Percentiles rank a stretch among this genome's conserved stretches.
These are phyloP conservation scores for Fistulifera pelliculosa DNA, from an alignment of 108 stramenopile genomes.

Conservation along the genomic window DNA sequence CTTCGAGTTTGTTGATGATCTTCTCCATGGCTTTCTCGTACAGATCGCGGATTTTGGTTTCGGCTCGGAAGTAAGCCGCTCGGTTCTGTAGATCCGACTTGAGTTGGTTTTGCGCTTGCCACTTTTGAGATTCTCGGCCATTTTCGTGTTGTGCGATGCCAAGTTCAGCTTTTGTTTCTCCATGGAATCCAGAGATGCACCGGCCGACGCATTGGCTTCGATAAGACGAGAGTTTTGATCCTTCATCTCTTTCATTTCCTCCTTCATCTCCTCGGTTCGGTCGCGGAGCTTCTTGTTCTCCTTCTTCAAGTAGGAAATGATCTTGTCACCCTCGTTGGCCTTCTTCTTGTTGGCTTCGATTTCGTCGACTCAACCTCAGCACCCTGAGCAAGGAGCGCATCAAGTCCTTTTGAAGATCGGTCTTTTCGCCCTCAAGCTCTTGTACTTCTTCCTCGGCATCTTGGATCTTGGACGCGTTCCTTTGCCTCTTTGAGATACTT, in stretches of 20 bases:
- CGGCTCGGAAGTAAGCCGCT: conserved; percentile 41
- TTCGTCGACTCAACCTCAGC: conserved; percentile 18
- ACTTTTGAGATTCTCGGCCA: conserved; percentile 36
- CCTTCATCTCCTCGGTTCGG: conserved; percentile 35
- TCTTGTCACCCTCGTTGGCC: conserved; percentile 37
- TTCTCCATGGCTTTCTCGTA: conserved; percentile 45
- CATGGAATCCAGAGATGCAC: conserved; percentile 46
- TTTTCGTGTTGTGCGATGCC: conserved; percentile 19
- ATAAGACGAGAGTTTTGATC: conserved; percentile 45
- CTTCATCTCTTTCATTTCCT: conserved; percentile 43
- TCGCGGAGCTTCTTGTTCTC: conserved; percentile 48
- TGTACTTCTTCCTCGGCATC: conserved; percentile 31
- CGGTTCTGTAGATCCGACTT: conserved; percentile 45
- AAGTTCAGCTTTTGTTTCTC: conserved; percentile 37
- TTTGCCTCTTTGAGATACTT: conserved; percentile 23
- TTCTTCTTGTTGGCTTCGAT: conserved; percentile 34
- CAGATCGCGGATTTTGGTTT: conserved; percentile 38
- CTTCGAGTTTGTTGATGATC: conserved; percentile 44
- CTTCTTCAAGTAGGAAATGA: conserved; percentile 49
- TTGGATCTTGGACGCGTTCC: conserved; percentile 17
- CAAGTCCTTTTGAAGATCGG: conserved; percentile 6
- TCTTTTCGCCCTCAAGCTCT: conserved; percentile 22
- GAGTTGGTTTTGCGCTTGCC: conserved; percentile 26
- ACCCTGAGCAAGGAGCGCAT: conserved; percentile 26
- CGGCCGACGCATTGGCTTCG: conserved; percentile 42